Evolutionary conservation across 139 green algal species (phyloP), one percentile per base, ranked within the genome.

Genomic region (Chlamydomonas eustigma): DNA sequence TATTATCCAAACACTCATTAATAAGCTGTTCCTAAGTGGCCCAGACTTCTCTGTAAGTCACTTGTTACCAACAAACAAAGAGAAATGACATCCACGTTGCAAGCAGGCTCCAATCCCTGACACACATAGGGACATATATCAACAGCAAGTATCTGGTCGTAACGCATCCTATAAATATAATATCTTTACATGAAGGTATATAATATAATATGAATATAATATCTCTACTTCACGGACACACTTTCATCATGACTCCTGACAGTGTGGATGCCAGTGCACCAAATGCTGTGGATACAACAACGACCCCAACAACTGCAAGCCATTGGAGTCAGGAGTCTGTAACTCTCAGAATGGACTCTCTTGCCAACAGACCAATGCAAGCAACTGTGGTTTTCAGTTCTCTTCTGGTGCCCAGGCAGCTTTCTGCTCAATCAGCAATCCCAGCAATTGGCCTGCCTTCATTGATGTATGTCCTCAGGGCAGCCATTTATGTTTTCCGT

Each of bases 1-100:
- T n/a, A 64, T 85, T 5, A 84, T 94, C n/a, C 84, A 75, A 31
- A 33, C 75, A 1, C 30, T 80, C 1, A 51, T 94, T 4, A 78
- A 92, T 76, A 84, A 76, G 1, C 37, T 82, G 0, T 77, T 86
- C 34, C 68, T 88, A 1, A 74, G 70, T 2, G 80, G 79, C 1
- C 28, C 34, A 0, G 83, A 91, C 24, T 90, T 81, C 30, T 37
- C 78, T 80, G 84, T 86, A 44, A 68, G 52, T 6, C 52, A 68
- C 34, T 8, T 8, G 52, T 28, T 35, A 28, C 52, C 8, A 68
- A 4, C 6, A n/a, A n/a, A n/a, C n/a, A n/a, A n/a, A n/a, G n/a
- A n/a, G n/a, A n/a, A n/a, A n/a, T n/a, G n/a, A n/a, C n/a, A n/a
- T n/a, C n/a, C n/a, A n/a, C n/a, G n/a, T n/a, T n/a, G n/a, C n/a